Evolutionary conservation across 2,329 filamentous ascomycete genomes (phyloP), one percentile per base, ranked within the genome.

Genomic region (Emmonsiellopsis sp.): DNA sequence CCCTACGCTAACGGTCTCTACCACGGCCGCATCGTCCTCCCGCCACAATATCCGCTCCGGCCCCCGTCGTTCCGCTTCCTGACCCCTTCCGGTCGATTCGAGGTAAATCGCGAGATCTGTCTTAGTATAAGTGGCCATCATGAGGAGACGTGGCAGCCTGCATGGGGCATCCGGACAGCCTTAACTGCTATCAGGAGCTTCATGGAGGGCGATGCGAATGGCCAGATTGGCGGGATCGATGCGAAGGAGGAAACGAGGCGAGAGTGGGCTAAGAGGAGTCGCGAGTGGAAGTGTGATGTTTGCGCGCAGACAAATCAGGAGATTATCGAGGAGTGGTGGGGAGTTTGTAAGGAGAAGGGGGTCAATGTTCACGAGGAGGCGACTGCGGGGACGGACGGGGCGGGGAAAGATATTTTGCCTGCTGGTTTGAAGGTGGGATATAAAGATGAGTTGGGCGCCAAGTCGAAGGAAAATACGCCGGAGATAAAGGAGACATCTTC

Each of bases 81-180:
- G 6, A 97, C 93, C 0, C 90, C 93, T 0, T 88, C 84, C 31
- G 93, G 92, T 51, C 83, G 93, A 57, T 98, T 98, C 72, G 93
- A 97, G 71, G 85, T 90, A 53, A 98, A 98, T 68, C 84, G 93
- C 60, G 92, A 97, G 75, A 97, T 98, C 62, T 98, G 93, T 67
- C 82, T 98, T 13, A 88, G 83, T 63, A 98, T 97, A 63, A 88
- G 83, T 51, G 92, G 91, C 2, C 92, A 96, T 71, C 93, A 98
- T 72, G 93, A 97, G 69, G 93, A 97, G 74, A 95, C 88, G 13
- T 98, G 93, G 93, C 92, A 96, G 77, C 93, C 93, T 0, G 93
- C 93, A 0, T 98, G 93, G 93, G 93, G 93, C 0, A 86, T 98
- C 8, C 80, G 93, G 55, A 97, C 93, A 3, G 92, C 93, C 13